phyloP scores from a whole-genome alignment of 768 basidiomycete genomes.

The Gymnopilus junonius region DNA sequence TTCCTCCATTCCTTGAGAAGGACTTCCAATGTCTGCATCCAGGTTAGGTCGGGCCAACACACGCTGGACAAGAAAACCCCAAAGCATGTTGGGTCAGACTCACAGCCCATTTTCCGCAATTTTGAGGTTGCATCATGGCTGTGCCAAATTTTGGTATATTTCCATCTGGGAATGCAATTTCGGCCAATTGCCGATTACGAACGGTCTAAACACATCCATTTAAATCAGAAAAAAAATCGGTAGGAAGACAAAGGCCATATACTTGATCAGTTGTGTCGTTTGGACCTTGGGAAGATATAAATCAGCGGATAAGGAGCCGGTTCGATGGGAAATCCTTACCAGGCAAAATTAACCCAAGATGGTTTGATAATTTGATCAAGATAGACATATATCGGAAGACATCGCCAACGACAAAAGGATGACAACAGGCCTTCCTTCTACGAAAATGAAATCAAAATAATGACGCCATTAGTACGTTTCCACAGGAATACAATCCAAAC shows the following conservation, averaged over 20 bases:
- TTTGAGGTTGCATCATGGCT: slow-evolving; percentile 64
- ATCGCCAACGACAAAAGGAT: slow-evolving; percentile 56
- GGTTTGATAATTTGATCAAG: slow-evolving; percentile 89
- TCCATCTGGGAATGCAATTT: slow-evolving; percentile 64
- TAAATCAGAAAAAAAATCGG: neutral
- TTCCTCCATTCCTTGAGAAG: slow-evolving; percentile 71
- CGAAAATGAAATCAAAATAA: slow-evolving; percentile 1
- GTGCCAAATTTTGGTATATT: slow-evolving; percentile 61
- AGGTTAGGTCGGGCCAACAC: too few species aligned
- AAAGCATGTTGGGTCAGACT: slow-evolving; percentile 24
- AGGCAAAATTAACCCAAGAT: slow-evolving; percentile 85
- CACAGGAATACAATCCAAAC: neutral
- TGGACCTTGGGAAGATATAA: slow-evolving; percentile 49
- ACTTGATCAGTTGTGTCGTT: slow-evolving; percentile 75
- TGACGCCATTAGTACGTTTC: too few species aligned
- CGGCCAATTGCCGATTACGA: slow-evolving; percentile 65
- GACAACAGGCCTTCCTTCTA: slow-evolving; percentile 49
- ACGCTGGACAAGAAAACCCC: neutral
- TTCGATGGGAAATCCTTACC: slow-evolving; percentile 42
- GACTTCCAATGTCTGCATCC: slow-evolving; percentile 61
- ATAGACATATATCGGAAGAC: slow-evolving; percentile 81
- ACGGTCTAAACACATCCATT: slow-evolving; percentile 35
- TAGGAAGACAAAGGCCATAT: slow-evolving; percentile 7
- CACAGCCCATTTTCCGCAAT: slow-evolving; percentile 88
- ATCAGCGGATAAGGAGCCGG: neutral